Evolutionary conservation across 352 stramenopile genomes (phyloP).

Genomic region (Pythium angustatum): DNA sequence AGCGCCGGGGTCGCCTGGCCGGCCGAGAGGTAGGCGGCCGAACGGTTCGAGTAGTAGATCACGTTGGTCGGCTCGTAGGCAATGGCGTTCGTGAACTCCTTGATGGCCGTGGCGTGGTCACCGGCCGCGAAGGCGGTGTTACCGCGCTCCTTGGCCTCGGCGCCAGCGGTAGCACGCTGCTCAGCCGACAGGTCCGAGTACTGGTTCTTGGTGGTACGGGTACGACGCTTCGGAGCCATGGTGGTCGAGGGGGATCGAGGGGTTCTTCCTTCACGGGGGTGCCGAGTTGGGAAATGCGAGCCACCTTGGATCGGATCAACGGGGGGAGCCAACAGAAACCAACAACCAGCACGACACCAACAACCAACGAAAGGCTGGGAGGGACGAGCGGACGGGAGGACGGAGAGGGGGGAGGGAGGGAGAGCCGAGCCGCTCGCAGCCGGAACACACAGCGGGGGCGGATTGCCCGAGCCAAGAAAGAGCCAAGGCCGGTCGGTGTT

Average conservation of each 20-base stretch:
- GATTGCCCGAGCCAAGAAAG: neutral
- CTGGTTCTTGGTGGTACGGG: constrained; percentile 81
- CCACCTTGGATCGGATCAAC: too few relatives aligned
- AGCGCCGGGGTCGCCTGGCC: constrained; percentile 79
- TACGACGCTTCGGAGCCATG: constrained; percentile 85
- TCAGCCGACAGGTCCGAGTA: constrained; percentile 61
- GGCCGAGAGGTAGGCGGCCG: constrained; percentile 79
- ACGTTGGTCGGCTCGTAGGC: constrained; percentile 85
- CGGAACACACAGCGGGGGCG: neutral
- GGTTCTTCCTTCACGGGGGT: constrained; percentile 28
- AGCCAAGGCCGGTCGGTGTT: constrained; percentile 15
- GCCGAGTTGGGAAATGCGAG: constrained; percentile 46
- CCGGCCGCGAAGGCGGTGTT: constrained; percentile 78
- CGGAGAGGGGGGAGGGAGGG: constrained; percentile 5
- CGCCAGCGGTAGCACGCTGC: constrained; percentile 72
- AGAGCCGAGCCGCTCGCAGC: too few relatives aligned
- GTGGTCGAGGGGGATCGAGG: constrained; percentile 9
- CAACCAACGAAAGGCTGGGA: constrained; percentile 24
- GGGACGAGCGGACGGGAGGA: neutral
- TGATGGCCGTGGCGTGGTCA: constrained; percentile 83
- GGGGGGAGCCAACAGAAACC: constrained; percentile 1
- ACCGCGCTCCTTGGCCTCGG: constrained; percentile 84
- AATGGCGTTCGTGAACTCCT: constrained; percentile 87
- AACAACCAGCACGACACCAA: neutral
- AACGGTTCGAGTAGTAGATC: constrained; percentile 90